Base-by-base conservation (phyloP, 352 stramenopile species). In the Phytopythium kandeliae region DNA sequence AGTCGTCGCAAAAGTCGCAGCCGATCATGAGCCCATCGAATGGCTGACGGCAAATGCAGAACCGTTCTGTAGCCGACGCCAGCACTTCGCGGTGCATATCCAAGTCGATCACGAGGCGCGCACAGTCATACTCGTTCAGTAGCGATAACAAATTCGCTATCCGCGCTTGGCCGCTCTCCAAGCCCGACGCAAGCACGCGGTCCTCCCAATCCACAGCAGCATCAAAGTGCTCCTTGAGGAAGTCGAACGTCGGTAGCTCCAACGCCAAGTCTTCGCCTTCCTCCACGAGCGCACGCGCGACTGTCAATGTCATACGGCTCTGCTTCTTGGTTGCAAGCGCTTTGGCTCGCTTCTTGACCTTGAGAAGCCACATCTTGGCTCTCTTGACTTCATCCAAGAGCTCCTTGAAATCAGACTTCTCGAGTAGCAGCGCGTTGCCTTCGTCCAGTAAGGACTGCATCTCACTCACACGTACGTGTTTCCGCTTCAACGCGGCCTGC, bases 11-110 rank as follows among this genome's bases (percentile, higher is more conserved):
- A 52, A 79, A 63, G 51, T 96, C 85, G 26, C 85, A 96, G 4
- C 85, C 85, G 38, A 96, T 93, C 85, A 96, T 96, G 21, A 96
- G 62, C 3, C 85, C 85, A 58, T 94, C 84, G 62, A 92, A 96
- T n/a, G 85, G 85, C 58, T 94, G 85, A 4, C 85, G 76, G 35
- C 85, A 96, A n/a, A 96, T 89, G 54, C 85, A 96, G 53, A 90
- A 96, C 2, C 83, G 89, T 65, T 96, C 86, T 2, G 90, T 96
- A 5, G 89, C 92, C n/a, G 93, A 91, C 52, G 95, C 88, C 12
- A 98, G 68, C 30, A 96, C 85, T 33, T 94, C 78, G 11, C 81
- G 78, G 57, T 96, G 83, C 78, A 92, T 92, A 31, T 93, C 79
- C 25, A 96, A 53, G 51, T 96, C 85, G 57, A 96, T 88, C 21